Base-by-base conservation (phyloP, 306 rosid genomes). In the Begonia loranthoides region DNA sequence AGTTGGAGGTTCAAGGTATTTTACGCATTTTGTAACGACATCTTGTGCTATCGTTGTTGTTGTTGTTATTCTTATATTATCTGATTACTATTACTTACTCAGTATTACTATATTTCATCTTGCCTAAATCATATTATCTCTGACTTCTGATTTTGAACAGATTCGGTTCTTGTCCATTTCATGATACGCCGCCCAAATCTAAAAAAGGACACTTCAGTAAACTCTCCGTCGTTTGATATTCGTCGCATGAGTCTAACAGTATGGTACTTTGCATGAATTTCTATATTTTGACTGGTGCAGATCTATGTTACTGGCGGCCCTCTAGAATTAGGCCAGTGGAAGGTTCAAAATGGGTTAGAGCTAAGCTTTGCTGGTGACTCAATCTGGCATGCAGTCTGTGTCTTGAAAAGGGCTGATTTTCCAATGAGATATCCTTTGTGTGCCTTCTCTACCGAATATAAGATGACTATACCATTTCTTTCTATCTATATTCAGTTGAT, bases 341-440 rank as follows among this genome's bases (percentile, higher is more conserved):
- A 82, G 64, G 69, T 61, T 53, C 74, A 75, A 41, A 57, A 66
- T 74, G 94, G 81, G 41, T 69, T 90, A 58, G 80, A 80, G 72
- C 97, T 90, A 52, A 75, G 72, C 69, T 80, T 78, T 70, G 67
- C 72, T 17, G 87, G 97, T 56, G 87, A 82, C 62, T 78, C 71
- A 45, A 71, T 78, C 65, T 90, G 97, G 95, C 83, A 78, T 69
- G 94, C 78, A 55, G 95, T 82, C 55, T 76, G 77, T 62, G 69
- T 85, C 65, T 55, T 85, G 19, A 83, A 54, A 6, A 76, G 61
- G 73, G 65, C 71, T 5, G 87, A 90, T 50, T 76, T 82, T 63
- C 94, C 95, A 9, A 58, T 90, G 55, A 72, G 53, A 90, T 90
- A 90, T 90, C 97, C 95, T 68, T 68, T 58, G 52, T 57, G 28